Evolutionary conservation across 192 early-diverging fungal species (phyloP), one percentile per base, ranked within the genome.

Genomic region (Gaertneriomyces sp.): DNA sequence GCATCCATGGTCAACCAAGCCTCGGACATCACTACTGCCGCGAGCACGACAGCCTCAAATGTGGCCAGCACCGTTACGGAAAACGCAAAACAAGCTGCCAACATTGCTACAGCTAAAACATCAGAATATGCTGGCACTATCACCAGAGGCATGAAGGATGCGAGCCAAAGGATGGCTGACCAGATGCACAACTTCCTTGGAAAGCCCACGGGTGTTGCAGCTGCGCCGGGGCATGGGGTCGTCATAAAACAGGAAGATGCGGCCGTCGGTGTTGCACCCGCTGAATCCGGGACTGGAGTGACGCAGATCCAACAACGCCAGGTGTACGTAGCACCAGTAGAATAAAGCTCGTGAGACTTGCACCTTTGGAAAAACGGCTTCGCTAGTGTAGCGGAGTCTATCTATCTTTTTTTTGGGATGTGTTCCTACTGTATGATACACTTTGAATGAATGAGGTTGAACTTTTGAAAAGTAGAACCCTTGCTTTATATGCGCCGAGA

Each of bases 181-280:
- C n/a, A 63, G 61, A 42, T 63, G 33, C 49, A 63, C 39, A 16
- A 20, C 61, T 6, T 63, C 11, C 47, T 63, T 25, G 49, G 53
- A 46, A 46, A 10, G 14, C 10, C 14, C 46, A 33, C 25, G 25
- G 25, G 25, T 33, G 25, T 33, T 33, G 45, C 60, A 7, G 11
- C 54, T 11, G 17, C 11, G n/a, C n/a, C 20, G 1, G 54, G 33
- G 54, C 11, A 16, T 25, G 54, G 17, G n/a, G 14, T 55, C 54
- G 12, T 10, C n/a, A 55, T 33, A 11, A 41, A 61, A 6, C 33
- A 38, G 50, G 19, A 25, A 33, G 47, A 12, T 51, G 17, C 45
- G 7, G 50, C 10, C 4, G 7, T 39, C 1, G 45, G 12, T 19
- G 60, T 49, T 41, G 61, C 61, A 6, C 61, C 61, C 33, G 47